These are phyloP conservation scores for Tuber magnatum DNA, from an alignment of 495 filamentous ascomycete species.

Conservation along the genomic window DNA sequence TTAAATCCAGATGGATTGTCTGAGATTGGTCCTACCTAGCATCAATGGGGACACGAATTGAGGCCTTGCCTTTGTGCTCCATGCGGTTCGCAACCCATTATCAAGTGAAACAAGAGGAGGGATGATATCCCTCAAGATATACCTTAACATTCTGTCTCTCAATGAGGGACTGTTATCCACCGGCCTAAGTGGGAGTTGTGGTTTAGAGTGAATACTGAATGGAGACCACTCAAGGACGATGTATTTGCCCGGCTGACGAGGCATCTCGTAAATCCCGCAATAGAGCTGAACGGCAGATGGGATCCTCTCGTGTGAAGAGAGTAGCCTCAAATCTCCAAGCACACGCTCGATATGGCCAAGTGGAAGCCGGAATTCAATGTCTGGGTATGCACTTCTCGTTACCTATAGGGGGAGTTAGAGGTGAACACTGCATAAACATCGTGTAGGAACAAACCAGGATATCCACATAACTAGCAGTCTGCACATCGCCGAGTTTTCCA, in stretches of 20 bases:
- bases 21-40: not conserved
- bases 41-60: not conserved
- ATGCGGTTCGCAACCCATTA: not conserved
- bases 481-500: not conserved
- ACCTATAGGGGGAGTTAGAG: not conserved
- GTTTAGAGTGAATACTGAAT: not conserved
- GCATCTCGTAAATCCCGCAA: constrained; percentile 16
- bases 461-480: constrained; percentile 11
- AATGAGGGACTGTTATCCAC: not conserved
- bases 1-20: not conserved
- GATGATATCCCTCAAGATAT: constrained; percentile 1
- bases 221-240: constrained; percentile 14
- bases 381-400: not conserved
- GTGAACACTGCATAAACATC: not conserved
- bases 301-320: not conserved
- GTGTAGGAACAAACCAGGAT: constrained; percentile 12
- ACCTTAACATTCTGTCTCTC: not conserved
- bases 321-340: constrained; percentile 2
- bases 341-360: constrained; percentile 7
- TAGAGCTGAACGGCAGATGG: constrained; percentile 8
- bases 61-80: not conserved
- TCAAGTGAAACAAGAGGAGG: constrained; percentile 6
- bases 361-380: not conserved
- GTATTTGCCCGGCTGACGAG: not conserved
- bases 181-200: not conserved